These are phyloP conservation scores for Aspergillus bertholletiae DNA, from an alignment of 495 filamentous ascomycete species.

Conservation along the genomic window DNA sequence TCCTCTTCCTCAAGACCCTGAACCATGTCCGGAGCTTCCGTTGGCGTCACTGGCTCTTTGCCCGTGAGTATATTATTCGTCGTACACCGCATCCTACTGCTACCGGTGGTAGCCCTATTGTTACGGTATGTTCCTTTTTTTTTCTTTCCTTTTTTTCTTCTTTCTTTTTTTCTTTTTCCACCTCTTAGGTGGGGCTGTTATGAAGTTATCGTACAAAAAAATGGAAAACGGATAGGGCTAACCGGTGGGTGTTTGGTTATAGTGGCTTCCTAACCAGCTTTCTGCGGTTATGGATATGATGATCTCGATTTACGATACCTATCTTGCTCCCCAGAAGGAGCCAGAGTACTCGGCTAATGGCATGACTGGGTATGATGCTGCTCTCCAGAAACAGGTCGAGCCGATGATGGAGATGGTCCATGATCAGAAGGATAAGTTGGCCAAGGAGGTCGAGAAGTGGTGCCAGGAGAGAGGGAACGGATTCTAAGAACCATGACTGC, in stretches of 20 bases:
- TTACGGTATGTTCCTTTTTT: conserved; percentile 53
- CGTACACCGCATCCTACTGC: conserved; percentile 79
- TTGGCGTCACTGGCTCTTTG: conserved; percentile 93
- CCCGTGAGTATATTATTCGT: conserved; percentile 89
- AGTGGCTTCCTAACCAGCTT: conserved; percentile 86
- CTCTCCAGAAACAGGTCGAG: conserved; percentile 40
- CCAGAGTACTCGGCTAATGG: conserved; percentile 8
- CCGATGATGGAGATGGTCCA: conserved; percentile 70
- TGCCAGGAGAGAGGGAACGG: conserved; percentile 61
- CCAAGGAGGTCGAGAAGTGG: conserved; percentile 76
- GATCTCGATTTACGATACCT: conserved; percentile 52
- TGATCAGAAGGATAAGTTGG: conserved; percentile 65
- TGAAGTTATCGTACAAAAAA: background rate
- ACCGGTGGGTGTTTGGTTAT: too few species aligned
- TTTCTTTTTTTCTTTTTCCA: too few species aligned
- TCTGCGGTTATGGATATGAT: conserved; percentile 75
- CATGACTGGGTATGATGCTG: conserved; percentile 26
- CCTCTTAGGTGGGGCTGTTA: too few species aligned
- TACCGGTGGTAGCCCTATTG: conserved; percentile 87
- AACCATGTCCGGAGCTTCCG: conserved; percentile 88
- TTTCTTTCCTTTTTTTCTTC: too few species aligned
- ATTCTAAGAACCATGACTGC: background rate
- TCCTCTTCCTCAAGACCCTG: conserved; percentile 67
- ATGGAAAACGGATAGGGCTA: background rate
- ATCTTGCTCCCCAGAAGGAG: conserved; percentile 43